phyloP scores from a whole-genome alignment of 257 asterid genomes.

The Ligustrum vulgare region DNA sequence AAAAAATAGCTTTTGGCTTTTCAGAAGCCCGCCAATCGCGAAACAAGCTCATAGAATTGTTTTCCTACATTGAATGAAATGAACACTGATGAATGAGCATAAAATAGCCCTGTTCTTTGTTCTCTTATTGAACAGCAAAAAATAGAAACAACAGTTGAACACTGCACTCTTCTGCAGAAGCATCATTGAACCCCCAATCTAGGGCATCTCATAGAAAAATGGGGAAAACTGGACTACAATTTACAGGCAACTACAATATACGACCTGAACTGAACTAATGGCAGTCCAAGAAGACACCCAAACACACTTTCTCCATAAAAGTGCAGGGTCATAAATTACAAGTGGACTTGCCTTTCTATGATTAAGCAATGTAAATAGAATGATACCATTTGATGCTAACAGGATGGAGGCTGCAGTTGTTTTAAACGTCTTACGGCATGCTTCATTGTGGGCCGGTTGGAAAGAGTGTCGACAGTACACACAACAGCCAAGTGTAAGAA shows the following conservation, averaged over 20 bases:
- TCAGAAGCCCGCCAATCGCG: too few species aligned
- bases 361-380: slow-evolving; percentile 2
- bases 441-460: slow-evolving; percentile 86
- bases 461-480: slow-evolving; percentile 77
- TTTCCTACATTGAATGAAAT: background rate
- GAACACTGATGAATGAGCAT: background rate
- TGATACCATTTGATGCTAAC: slow-evolving; percentile 41
- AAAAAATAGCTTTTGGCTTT: too few species aligned
- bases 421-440: slow-evolving; percentile 83
- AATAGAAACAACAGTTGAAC: slow-evolving; percentile 31
- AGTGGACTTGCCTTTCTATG: slow-evolving; percentile 16
- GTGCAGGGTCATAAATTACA: slow-evolving; percentile 32
- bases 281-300: slow-evolving; percentile 22
- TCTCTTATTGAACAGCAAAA: slow-evolving; percentile 22
- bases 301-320: slow-evolving; percentile 24
- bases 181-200: slow-evolving; percentile 44
- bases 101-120: background rate
- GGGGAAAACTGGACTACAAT: slow-evolving; percentile 64
- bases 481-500: slow-evolving; percentile 74
- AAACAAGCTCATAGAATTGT: background rate
- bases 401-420: slow-evolving; percentile 84
- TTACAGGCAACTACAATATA: slow-evolving; percentile 53
- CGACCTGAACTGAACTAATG: slow-evolving; percentile 21
- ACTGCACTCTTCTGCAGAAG: slow-evolving; percentile 73
- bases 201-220: slow-evolving; percentile 40